Evolutionary conservation across 768 basidiomycete species (phyloP).

Genomic region (Leccinum ochraceum): DNA sequence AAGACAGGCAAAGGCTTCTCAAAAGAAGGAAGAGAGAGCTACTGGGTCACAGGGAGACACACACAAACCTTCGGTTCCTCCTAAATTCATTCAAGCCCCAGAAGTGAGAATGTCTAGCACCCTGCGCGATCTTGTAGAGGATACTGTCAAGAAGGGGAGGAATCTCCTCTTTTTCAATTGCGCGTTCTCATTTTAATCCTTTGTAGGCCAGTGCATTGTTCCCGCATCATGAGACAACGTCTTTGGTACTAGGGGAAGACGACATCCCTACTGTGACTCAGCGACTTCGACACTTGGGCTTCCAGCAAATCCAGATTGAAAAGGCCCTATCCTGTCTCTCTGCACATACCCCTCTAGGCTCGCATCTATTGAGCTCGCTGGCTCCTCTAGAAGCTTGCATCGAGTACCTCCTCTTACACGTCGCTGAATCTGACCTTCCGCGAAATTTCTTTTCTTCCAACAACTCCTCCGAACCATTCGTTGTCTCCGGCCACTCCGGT

Average conservation of each 20-base stretch:
- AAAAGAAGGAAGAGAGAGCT: slow-evolving; percentile 42
- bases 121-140: slow-evolving; percentile 80
- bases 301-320: slow-evolving; percentile 54
- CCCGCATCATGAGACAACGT: slow-evolving; percentile 39
- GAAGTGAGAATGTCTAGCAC: slow-evolving; percentile 84
- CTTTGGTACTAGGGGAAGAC: slow-evolving; percentile 43
- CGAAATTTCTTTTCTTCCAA: slow-evolving; percentile 59
- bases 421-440: slow-evolving; percentile 89
- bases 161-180: neutral
- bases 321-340: slow-evolving; percentile 59
- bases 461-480: slow-evolving; percentile 71
- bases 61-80: slow-evolving; percentile 24
- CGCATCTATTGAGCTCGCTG: slow-evolving; percentile 58
- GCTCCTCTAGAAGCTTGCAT: slow-evolving; percentile 76
- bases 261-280: slow-evolving; percentile 43
- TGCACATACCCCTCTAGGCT: slow-evolving; percentile 54
- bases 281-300: slow-evolving; percentile 68
- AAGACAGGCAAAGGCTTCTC: slow-evolving; percentile 57
- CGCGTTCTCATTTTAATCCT: neutral
- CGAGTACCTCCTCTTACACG: slow-evolving; percentile 79
- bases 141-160: slow-evolving; percentile 71
- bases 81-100: slow-evolving; percentile 49
- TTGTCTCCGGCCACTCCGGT: slow-evolving; percentile 65
- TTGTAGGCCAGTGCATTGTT: slow-evolving; percentile 52
- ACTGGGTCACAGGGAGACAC: slow-evolving; percentile 13